These are phyloP conservation scores for Gillenia trifoliata DNA, from an alignment of 306 rosid species.

Conservation along the genomic window DNA sequence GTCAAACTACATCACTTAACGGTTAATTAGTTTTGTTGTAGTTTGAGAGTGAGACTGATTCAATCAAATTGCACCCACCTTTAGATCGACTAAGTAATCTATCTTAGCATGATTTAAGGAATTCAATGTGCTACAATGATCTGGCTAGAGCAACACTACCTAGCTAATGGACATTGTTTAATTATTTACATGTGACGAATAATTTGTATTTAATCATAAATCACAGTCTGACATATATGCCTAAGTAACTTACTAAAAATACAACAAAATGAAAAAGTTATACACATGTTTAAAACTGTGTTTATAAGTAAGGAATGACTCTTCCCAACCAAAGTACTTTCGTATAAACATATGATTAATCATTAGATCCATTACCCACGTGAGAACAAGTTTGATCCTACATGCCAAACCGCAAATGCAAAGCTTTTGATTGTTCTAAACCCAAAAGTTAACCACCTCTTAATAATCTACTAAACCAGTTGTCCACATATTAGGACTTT, in stretches of 20 bases:
- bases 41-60: neutral
- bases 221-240: neutral
- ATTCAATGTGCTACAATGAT: no score
- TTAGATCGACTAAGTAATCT: neutral
- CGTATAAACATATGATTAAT: neutral
- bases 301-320: no score
- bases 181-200: neutral
- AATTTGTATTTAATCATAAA: no score
- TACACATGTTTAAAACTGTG: neutral
- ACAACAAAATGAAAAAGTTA: no score
- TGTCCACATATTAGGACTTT: neutral
- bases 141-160: no score
- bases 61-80: neutral
- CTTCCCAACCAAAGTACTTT: no score
- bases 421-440: neutral
- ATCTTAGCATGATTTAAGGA: neutral
- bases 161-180: neutral
- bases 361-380: neutral
- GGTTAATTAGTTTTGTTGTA: no score
- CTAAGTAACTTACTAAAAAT: neutral
- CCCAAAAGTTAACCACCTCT: neutral
- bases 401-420: neutral
- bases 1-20: neutral
- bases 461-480: neutral
- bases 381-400: conserved; percentile 1